These are phyloP conservation scores for Candida pseudofarinosa DNA, from an alignment of 805 yeast species.

Conservation along the genomic window DNA sequence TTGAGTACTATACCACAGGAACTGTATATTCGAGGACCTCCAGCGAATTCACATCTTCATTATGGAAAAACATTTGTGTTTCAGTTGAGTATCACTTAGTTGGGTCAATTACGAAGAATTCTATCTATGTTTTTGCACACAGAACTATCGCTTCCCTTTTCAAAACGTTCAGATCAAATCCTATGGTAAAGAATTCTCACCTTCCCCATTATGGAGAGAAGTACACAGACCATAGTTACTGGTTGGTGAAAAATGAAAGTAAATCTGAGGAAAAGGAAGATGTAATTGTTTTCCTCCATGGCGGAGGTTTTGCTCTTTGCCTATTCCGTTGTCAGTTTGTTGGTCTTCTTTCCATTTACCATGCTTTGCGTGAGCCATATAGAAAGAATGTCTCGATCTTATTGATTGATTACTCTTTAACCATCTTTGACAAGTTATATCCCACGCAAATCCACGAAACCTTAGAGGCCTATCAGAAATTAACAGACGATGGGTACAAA, in stretches of 20 bases:
- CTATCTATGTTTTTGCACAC: constrained; percentile 18
- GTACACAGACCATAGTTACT: constrained; percentile 5
- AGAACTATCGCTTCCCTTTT: constrained; percentile 18
- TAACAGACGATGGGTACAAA: constrained; percentile 11
- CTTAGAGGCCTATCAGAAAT: constrained; percentile 3
- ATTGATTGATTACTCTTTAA: constrained; percentile 1
- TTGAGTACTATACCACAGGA: constrained; percentile 29
- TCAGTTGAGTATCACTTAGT: constrained; percentile 25
- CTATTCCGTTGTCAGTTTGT: neutral
- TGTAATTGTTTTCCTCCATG: constrained; percentile 1
- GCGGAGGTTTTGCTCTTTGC: constrained; percentile 1
- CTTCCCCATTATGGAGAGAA: constrained; percentile 4
- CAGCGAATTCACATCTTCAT: constrained; percentile 23
- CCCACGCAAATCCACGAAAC: constrained; percentile 2
- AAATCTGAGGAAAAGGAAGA: constrained; percentile 8
- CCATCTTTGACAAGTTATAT: neutral
- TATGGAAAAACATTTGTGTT: constrained; percentile 26
- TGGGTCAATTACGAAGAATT: constrained; percentile 16
- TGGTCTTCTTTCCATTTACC: neutral
- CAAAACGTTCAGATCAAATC: constrained; percentile 10
- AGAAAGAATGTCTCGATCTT: neutral
- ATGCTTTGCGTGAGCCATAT: neutral
- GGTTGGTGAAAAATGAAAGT: constrained; percentile 6
- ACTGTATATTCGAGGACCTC: constrained; percentile 26
- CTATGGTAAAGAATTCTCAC: neutral